These are phyloP conservation scores for Halophytophthora polymorphica DNA, from an alignment of 352 stramenopile genomes.

Conservation along the genomic window DNA sequence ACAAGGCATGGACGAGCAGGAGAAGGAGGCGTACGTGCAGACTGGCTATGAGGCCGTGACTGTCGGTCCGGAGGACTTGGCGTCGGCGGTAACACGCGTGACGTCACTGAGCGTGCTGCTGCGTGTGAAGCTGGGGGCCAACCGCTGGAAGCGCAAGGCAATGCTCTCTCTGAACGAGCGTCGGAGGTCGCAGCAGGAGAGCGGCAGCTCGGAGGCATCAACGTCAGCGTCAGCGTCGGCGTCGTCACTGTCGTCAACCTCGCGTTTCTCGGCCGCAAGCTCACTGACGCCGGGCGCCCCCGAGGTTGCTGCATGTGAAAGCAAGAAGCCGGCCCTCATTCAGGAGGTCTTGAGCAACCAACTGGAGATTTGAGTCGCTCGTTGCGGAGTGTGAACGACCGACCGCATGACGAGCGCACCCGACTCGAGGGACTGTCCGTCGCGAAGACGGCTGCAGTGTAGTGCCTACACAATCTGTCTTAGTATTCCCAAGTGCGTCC, in stretches of 20 bases:
- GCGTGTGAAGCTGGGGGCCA: slow-evolving; percentile 73
- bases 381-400: no score
- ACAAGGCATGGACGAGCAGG: slow-evolving; percentile 38
- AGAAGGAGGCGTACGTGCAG: slow-evolving; percentile 44
- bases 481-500: no score
- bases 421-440: no score
- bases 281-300: slow-evolving; percentile 18
- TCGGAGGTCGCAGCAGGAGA: slow-evolving; percentile 28
- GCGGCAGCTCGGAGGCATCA: slow-evolving; percentile 17
- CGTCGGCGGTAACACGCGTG: slow-evolving; percentile 68
- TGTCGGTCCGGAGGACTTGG: slow-evolving; percentile 57
- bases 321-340: slow-evolving; percentile 9
- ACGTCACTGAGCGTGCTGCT: slow-evolving; percentile 71
- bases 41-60: slow-evolving; percentile 50
- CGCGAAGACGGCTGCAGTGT: no score
- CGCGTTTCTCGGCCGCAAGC: slow-evolving; percentile 12
- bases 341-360: slow-evolving; percentile 29
- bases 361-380: slow-evolving; percentile 37
- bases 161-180: slow-evolving; percentile 54
- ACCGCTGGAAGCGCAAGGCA: slow-evolving; percentile 76
- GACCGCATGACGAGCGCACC: no score
- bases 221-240: slow-evolving; percentile 7
- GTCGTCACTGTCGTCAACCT: slow-evolving; percentile 1
- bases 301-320: slow-evolving; percentile 24
- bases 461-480: no score